Evolutionary conservation across 371 early-diverging fungal genomes (phyloP).

Genomic region (Vavraia culicis): DNA sequence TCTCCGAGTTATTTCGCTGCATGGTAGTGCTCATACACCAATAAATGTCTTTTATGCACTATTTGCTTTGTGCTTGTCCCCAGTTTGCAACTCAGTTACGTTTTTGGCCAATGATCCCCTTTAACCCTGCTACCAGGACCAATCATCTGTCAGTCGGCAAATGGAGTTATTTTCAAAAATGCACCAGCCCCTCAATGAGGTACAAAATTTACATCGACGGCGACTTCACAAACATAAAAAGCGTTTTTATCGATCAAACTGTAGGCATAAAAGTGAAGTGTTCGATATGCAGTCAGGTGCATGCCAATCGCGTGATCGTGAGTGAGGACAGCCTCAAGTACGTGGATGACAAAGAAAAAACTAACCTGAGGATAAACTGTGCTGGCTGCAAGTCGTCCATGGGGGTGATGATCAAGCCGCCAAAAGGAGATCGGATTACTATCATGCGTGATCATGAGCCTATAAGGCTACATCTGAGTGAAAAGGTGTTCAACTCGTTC

Average conservation of each 20-base stretch:
- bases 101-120: too few species aligned
- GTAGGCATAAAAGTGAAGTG: constrained; percentile 10
- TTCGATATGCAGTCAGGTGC: constrained; percentile 4
- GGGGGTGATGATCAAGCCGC: constrained; percentile 7
- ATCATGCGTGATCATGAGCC: constrained; percentile 5
- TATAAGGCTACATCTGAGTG: constrained; percentile 2
- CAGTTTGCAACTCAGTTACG: too few species aligned
- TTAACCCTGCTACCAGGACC: too few species aligned
- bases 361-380: constrained; percentile 11
- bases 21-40: too few species aligned
- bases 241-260: constrained; percentile 9
- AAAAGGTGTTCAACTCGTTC: constrained; percentile 1
- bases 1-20: too few species aligned
- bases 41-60: too few species aligned
- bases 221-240: constrained; percentile 12
- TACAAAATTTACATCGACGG: constrained; percentile 10
- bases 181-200: neutral
- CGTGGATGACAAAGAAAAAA: constrained; percentile 3
- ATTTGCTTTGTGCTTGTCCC: too few species aligned
- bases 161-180: too few species aligned
- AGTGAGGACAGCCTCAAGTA: constrained; percentile 4
- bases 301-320: constrained; percentile 17
- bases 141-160: too few species aligned
- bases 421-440: neutral
- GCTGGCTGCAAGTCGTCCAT: constrained; percentile 6